A percentile compares a stretch with the other conserved stretches of the same genome.
Conservation (phyloP, 768 basidiomycete genomes). For the Rhodotorula sphaerocarpa region DNA sequence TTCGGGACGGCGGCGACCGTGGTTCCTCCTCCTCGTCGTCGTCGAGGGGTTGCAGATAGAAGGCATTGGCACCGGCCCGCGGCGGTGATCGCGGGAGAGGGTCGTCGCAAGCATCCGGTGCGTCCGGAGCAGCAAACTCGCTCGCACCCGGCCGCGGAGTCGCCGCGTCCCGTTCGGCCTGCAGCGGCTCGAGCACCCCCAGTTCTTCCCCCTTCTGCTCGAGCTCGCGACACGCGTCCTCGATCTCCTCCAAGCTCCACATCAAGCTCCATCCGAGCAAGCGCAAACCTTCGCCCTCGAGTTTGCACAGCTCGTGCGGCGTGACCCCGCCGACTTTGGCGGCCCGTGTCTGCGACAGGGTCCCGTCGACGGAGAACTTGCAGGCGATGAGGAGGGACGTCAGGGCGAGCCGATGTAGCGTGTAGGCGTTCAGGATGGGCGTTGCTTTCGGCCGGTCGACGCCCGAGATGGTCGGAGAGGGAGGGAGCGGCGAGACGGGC, state of each 20-base stretch:
- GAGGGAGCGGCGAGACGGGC: neutral
- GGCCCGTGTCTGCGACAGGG: constrained; percentile 22
- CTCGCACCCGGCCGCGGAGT: neutral
- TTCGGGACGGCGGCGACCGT: too few relatives aligned
- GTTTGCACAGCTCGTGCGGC: constrained; percentile 19
- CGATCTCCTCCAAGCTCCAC: constrained; percentile 9
- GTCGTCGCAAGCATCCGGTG: neutral
- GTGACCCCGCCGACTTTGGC: constrained; percentile 36
- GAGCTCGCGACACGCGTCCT: neutral
- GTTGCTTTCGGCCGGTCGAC: neutral
- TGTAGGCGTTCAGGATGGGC: constrained; percentile 31
- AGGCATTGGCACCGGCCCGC: neutral
- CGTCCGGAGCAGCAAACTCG: neutral
- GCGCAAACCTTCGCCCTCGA: constrained; percentile 31
- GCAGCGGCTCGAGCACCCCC: neutral
- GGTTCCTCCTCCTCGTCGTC: too few relatives aligned
- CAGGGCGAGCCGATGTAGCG: constrained; percentile 34
- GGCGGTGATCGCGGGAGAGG: neutral
- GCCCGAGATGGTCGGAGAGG: constrained; percentile 7
- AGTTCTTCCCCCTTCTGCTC: neutral
- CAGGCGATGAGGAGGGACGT: constrained; percentile 27
- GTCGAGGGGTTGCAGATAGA: neutral
- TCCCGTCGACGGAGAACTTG: constrained; percentile 30
- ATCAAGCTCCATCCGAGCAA: constrained; percentile 21
- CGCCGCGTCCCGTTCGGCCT: neutral